These are phyloP conservation scores for Nicotiana obtusifolia DNA, from an alignment of 257 asterid genomes.

Conservation along the genomic window DNA sequence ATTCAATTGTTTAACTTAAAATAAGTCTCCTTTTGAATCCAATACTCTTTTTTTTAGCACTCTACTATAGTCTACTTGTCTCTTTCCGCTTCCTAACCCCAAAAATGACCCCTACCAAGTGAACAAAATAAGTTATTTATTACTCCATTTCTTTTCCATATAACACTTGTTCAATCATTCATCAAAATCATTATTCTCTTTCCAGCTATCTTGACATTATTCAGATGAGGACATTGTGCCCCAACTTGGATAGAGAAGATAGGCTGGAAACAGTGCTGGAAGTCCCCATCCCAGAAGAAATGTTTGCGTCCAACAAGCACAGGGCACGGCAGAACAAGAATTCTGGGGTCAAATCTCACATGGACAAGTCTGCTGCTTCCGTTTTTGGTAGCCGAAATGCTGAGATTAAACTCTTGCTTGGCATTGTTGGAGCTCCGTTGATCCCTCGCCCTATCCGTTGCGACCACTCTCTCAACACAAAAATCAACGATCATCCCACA, in stretches of 20 bases:
- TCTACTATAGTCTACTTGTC: neutral
- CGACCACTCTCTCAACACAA: neutral
- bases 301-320: neutral
- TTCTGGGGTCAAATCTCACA: neutral
- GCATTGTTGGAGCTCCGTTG: neutral
- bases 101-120: neutral
- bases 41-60: neutral
- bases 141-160: neutral
- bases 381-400: conserved; percentile 5
- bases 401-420: conserved; percentile 5
- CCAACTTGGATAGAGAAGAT: conserved; percentile 7
- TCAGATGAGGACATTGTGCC: neutral
- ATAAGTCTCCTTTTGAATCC: neutral
- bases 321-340: conserved; percentile 1
- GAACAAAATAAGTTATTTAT: neutral
- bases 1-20: too few relatives aligned
- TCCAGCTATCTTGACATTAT: neutral
- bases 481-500: conserved; percentile 2
- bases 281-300: conserved; percentile 6
- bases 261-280: conserved; percentile 4
- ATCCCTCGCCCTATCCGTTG: neutral
- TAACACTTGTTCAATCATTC: neutral
- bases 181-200: neutral
- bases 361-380: neutral
- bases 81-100: neutral